Conservation (phyloP, 331 rosid species). For the Rhamnella rubrinervis region DNA sequence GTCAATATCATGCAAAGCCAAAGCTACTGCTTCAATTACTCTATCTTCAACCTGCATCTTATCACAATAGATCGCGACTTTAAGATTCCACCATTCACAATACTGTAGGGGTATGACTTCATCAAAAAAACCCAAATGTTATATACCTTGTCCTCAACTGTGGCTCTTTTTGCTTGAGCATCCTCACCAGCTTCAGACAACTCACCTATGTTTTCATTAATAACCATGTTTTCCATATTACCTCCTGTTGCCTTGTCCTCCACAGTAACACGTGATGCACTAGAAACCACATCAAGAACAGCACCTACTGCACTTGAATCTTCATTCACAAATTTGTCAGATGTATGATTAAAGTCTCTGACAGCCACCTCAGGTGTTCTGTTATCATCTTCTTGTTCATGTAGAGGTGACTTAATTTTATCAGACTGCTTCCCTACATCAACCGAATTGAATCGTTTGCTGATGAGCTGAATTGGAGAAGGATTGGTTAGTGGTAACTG, state of each 20-base stretch:
- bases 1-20: constrained; percentile 26
- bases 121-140: constrained; percentile 1
- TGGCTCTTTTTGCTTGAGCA: constrained; percentile 30
- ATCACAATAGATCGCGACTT: constrained; percentile 19
- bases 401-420: constrained; percentile 21
- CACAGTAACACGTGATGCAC: constrained; percentile 16
- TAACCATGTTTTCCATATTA: constrained; percentile 7
- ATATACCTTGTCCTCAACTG: constrained; percentile 1
- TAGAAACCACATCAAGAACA: constrained; percentile 25
- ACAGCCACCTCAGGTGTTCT: constrained; percentile 20
- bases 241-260: constrained; percentile 7
- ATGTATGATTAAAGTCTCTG: constrained; percentile 17
- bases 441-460: constrained; percentile 15
- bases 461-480: constrained; percentile 10
- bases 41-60: constrained; percentile 47
- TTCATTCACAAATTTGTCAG: constrained; percentile 28
- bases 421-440: constrained; percentile 38
- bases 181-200: constrained; percentile 9
- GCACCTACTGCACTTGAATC: constrained; percentile 30
- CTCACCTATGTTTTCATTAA: constrained; percentile 16
- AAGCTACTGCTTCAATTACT: constrained; percentile 31
- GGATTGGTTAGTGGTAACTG: constrained; percentile 13
- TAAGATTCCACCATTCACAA: constrained; percentile 23
- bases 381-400: constrained; percentile 24
- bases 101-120: neutral